Conservation (phyloP, 2,329 filamentous ascomycete species). For the Basipetospora chlamydospora region DNA sequence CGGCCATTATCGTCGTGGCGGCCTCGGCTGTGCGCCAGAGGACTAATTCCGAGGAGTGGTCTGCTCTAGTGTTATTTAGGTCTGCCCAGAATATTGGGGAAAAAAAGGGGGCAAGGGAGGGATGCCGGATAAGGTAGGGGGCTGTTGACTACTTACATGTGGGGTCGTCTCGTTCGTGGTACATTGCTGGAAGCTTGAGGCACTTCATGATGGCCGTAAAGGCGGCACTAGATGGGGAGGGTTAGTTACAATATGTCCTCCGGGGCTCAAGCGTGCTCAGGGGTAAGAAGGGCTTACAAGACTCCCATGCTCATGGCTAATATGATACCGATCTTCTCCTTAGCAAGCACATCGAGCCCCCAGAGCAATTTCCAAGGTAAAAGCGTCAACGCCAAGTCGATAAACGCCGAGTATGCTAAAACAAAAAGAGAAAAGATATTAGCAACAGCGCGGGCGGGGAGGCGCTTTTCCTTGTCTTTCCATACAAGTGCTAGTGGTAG, state of each 20-base stretch:
- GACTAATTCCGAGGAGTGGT: conserved; percentile 5
- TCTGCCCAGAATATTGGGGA: neutral
- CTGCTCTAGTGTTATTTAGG: neutral
- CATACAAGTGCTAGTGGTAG: too few species aligned
- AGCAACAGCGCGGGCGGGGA: too few species aligned
- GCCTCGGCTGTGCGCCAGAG: conserved; percentile 10
- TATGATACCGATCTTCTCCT: conserved; percentile 13
- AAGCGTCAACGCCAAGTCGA: conserved; percentile 10
- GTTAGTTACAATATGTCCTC: neutral
- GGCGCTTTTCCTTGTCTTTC: too few species aligned
- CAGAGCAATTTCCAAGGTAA: conserved; percentile 13
- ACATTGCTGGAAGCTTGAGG: too few species aligned
- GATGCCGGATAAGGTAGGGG: too few species aligned
- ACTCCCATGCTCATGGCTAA: conserved; percentile 13
- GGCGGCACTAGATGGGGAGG: neutral
- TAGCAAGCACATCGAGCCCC: conserved; percentile 13
- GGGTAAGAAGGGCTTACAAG: conserved; percentile 9
- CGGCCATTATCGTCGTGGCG: conserved; percentile 11
- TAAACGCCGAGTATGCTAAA: conserved; percentile 9
- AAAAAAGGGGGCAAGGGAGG: too few species aligned
- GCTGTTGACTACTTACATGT: too few species aligned
- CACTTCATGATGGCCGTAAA: too few species aligned
- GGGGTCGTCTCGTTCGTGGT: too few species aligned
- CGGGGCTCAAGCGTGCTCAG: neutral
- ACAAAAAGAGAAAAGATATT: too few species aligned